Evolutionary conservation across 2,329 filamentous ascomycete genomes (phyloP).

Genomic region (Nigrospora oryzae): DNA sequence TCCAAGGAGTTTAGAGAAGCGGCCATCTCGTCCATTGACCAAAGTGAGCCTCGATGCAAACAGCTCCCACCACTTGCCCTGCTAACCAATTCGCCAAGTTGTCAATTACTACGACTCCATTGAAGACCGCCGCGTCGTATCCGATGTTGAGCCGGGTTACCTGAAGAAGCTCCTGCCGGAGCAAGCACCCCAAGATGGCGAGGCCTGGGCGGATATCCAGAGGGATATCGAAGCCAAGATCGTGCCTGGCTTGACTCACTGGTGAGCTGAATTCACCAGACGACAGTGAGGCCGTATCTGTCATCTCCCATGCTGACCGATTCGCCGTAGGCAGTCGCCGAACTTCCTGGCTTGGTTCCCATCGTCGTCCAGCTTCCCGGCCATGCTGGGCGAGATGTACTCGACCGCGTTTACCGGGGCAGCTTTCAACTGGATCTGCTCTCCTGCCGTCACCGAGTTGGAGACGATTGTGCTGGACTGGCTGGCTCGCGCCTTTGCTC

Average conservation of each 20-base stretch:
- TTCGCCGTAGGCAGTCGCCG: conserved; percentile 58
- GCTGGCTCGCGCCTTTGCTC: conserved; percentile 66
- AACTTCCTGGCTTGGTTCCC: conserved; percentile 97
- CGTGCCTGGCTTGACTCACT: conserved; percentile 87
- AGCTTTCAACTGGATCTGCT: conserved; percentile 96
- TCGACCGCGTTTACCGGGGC: conserved; percentile 80
- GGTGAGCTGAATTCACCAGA: conserved; percentile 29
- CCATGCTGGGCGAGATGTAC: conserved; percentile 89
- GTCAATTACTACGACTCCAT: conserved; percentile 77
- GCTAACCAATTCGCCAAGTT: conserved; percentile 41
- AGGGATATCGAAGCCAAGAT: conserved; percentile 79
- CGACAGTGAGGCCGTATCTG: background rate
- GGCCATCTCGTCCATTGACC: conserved; percentile 70
- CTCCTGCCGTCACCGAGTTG: conserved; percentile 83
- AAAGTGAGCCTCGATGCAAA: conserved; percentile 51
- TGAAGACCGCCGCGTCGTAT: conserved; percentile 61
- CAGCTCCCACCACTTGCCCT: conserved; percentile 2
- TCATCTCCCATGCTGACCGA: background rate
- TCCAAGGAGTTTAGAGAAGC: conserved; percentile 68
- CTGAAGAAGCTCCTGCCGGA: conserved; percentile 69
- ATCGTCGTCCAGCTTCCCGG: conserved; percentile 70
- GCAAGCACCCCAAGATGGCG: conserved; percentile 55
- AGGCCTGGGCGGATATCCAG: conserved; percentile 72
- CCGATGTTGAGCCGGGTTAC: conserved; percentile 77
- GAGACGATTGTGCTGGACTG: conserved; percentile 92